Percentiles rank a stretch among this genome's conserved stretches.
Conservation (phyloP, 257 asterid genomes). For the Coffea canephora region DNA sequence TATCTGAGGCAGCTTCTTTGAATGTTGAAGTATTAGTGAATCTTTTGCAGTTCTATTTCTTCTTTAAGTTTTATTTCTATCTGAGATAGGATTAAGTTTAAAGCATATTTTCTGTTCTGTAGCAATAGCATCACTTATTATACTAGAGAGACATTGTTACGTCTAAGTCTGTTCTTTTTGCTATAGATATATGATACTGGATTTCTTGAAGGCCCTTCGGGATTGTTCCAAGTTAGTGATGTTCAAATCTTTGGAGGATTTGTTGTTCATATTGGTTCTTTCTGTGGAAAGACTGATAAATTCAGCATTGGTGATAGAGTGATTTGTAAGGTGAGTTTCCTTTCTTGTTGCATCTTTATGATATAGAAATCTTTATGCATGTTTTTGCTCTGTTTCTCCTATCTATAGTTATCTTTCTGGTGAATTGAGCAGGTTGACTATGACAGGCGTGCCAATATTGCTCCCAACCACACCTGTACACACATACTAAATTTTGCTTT, state of each 20-base stretch:
- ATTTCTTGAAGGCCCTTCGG: slow-evolving; percentile 61
- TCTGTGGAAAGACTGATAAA: slow-evolving; percentile 54
- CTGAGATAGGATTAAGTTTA: too few relatives aligned
- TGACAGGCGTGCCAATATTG: slow-evolving; percentile 70
- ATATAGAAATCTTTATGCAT: not conserved
- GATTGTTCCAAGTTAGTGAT: slow-evolving; percentile 69
- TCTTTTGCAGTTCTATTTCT: not conserved
- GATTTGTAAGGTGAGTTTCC: slow-evolving; percentile 67
- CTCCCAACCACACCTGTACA: slow-evolving; percentile 98
- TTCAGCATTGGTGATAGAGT: slow-evolving; percentile 61
- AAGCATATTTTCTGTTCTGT: not conserved
- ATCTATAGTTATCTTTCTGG: not conserved
- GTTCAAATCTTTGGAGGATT: slow-evolving; percentile 92
- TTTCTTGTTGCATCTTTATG: slow-evolving; percentile 12
- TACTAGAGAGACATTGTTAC: not conserved
- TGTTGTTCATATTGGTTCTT: slow-evolving; percentile 87
- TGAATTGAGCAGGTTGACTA: slow-evolving; percentile 73
- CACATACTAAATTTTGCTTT: slow-evolving; percentile 95
- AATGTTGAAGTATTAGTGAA: not conserved
- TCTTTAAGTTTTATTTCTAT: not conserved
- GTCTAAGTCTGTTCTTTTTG: slow-evolving; percentile 20
- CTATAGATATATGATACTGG: slow-evolving; percentile 88
- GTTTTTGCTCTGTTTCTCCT: not conserved
- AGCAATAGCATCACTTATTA: not conserved
- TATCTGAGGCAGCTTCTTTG: not conserved